Evolutionary conservation across 768 basidiomycete genomes (phyloP), one percentile per base, ranked within the genome.

Genomic region (Boletus patriciae): DNA sequence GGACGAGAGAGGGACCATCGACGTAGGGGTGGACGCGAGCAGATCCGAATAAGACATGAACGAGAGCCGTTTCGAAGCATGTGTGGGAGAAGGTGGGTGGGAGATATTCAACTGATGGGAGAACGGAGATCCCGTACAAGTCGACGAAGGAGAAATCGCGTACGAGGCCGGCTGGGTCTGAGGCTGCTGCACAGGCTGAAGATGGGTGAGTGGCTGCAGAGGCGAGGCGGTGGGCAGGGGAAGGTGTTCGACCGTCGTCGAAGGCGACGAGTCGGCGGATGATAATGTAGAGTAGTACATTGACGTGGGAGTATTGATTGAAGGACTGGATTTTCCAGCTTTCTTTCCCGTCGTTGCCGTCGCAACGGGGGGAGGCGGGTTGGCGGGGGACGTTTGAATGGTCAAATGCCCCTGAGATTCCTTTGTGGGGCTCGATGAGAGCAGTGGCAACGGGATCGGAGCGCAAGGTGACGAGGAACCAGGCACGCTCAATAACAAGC

Each of bases 21-120:
- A 79, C 0, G 85, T 77, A 0, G 94, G 94, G 0, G 90, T 84
- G 0, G 87, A 88, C 0, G 87, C 76, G 41, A 95, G 83, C 3
- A 95, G 80, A 70, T 95, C 93, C 27, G 87, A 82, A 71, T 94
- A 94, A 4, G 92, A 90, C 73, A 95, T 82, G 78, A 94, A 96
- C 0, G 92, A 94, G 12, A 93, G 82, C 3, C 91, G 86, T 63
- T 93, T 92, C 29, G 77, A 75, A 2, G 11, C 61, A 50, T 79
- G 76, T 1, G 78, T 76, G 6, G 84, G 80, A 12, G 82, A 82
- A 19, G 82, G 77, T 10, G 77, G 76, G 34, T 67, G 70, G 40
- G 68, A 67, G 44, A 68, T 50, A 33, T 62, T 66, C 54, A 66
- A 55, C 34, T 66, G 63, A 23, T 58, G 57, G 11, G 33, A 41